Evolutionary conservation across 495 filamentous ascomycete genomes (phyloP).

Genomic region (Poronia punctata): DNA sequence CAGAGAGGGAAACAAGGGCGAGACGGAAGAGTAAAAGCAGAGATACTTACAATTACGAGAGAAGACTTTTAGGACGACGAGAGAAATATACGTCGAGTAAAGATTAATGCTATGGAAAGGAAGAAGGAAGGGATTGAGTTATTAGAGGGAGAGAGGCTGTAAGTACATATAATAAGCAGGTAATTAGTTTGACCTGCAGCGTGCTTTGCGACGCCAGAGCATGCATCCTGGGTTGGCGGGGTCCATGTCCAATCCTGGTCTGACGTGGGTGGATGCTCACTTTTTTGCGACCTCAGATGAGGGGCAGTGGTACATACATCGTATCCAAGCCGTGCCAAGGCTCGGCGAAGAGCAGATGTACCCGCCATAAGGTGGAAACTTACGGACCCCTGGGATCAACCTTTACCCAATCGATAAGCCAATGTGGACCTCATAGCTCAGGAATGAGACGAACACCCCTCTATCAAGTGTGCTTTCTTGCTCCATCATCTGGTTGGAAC

Average conservation of each 20-base stretch:
- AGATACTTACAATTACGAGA: constrained; percentile 1
- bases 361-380: neutral
- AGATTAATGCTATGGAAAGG: neutral
- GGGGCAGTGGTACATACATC: neutral
- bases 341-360: neutral
- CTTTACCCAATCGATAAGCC: too few species aligned
- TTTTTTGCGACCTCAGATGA: too few species aligned
- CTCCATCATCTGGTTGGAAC: too few species aligned
- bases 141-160: constrained; percentile 9
- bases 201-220: too few species aligned
- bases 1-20: neutral
- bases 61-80: neutral
- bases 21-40: neutral
- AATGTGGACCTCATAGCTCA: too few species aligned
- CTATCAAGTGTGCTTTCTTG: too few species aligned
- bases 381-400: too few species aligned
- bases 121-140: constrained; percentile 1
- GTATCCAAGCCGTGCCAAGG: neutral
- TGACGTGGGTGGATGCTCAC: too few species aligned
- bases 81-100: neutral
- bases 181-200: too few species aligned
- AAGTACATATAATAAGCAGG: neutral
- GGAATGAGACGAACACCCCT: too few species aligned
- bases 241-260: constrained; percentile 5
- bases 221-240: constrained; percentile 2